phyloP scores from a whole-genome alignment of 1,284 basidiomycete genomes.

The Cronartium quercuum region DNA sequence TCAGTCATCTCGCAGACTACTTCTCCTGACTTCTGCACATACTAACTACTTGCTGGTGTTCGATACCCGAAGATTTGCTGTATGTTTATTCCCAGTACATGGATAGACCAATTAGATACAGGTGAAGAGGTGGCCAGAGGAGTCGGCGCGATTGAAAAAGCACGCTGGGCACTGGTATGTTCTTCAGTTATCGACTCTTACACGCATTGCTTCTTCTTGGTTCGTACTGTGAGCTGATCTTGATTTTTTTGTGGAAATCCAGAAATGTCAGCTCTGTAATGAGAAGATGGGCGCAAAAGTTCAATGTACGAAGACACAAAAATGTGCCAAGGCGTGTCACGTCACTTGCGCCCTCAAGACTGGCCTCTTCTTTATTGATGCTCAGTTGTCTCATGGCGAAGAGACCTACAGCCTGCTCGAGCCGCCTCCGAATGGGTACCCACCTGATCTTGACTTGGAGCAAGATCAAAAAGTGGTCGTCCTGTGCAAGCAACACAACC shows the following conservation, averaged over 20 bases:
- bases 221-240: slow-evolving; percentile 68
- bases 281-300: slow-evolving; percentile 38
- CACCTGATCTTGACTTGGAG: background rate
- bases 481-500: slow-evolving; percentile 33
- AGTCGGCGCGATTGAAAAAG: slow-evolving; percentile 74
- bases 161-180: slow-evolving; percentile 79
- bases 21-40: background rate
- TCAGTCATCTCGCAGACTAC: background rate
- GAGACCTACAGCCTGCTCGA: slow-evolving; percentile 18
- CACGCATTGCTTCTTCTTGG: slow-evolving; percentile 68
- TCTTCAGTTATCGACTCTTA: background rate
- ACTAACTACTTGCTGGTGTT: background rate
- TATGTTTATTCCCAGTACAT: slow-evolving; percentile 43
- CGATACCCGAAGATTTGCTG: slow-evolving; percentile 50
- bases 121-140: slow-evolving; percentile 63
- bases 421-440: slow-evolving; percentile 6
- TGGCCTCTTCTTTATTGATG: slow-evolving; percentile 14
- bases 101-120: slow-evolving; percentile 42
- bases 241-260: background rate
- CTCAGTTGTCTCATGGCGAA: slow-evolving; percentile 7
- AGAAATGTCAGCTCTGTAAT: background rate
- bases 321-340: slow-evolving; percentile 78
- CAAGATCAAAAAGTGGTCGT: slow-evolving; percentile 9
- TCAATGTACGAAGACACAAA: slow-evolving; percentile 46
- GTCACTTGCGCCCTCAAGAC: slow-evolving; percentile 66